Evolutionary conservation across 352 stramenopile species (phyloP), one percentile per base, ranked within the genome.

Genomic region (Albugo candida): DNA sequence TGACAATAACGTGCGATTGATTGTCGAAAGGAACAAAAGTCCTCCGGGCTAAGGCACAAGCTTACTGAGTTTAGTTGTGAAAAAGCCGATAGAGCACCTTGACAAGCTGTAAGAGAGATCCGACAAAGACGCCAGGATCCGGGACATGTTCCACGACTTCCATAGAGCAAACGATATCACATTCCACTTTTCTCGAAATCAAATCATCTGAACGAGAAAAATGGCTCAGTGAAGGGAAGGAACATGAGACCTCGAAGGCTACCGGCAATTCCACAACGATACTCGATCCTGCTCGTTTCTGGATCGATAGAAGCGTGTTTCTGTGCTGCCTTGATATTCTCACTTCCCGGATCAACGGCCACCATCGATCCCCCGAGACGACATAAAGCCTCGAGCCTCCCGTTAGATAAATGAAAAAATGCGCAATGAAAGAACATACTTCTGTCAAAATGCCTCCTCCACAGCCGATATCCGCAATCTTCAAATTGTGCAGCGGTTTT

Each of bases 131-230:
- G 6, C 61, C 45, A 21, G 82, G 64, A 41, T 88, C 66, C 1
- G 71, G 65, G 41, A 91, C 78, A 43, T 91, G 78, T 49, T 91
- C 78, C 45, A 91, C 70, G 19, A 91, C 78, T 61, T 91, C 78
- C 2, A 91, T 59, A 41, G 78, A 85, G 46, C 75, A 91, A 27
- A 91, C 75, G n/a, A 91, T 57, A 46, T 91, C 73, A 27, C 87
- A 88, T 41, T 75, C 58, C 47, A 85, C 75, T 47, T 62, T 61
- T 13, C 81, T 60, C 13, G 53, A 56, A 45, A 86, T 73, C 14
- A 91, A 52, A 41, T 83, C 75, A 48, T 91, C 78, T 83, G 44
- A 31, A 24, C 8, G 38, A 10, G 3, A 16, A 14, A 8, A 43
- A 43, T 24, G 38, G 8, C 38, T 24, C 38, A 43, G 38, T 24